Evolutionary conservation across 768 basidiomycete genomes (phyloP).

Genomic region (Russula ochroleuca): DNA sequence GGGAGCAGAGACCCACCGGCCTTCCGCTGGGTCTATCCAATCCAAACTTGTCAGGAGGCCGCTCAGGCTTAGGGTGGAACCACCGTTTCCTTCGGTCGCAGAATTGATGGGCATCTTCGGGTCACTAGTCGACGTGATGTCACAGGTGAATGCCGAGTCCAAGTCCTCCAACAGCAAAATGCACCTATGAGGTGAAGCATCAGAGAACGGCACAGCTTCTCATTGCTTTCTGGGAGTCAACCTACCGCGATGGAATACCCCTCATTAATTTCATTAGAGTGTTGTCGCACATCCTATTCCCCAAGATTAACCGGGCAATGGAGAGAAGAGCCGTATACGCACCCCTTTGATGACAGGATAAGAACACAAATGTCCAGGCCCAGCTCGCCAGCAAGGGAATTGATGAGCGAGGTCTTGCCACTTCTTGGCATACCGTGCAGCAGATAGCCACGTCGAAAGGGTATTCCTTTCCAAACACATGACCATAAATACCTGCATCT

Average conservation of each 20-base stretch:
- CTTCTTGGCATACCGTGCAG: constrained; percentile 83
- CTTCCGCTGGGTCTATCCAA: constrained; percentile 80
- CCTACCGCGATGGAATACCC: constrained; percentile 74
- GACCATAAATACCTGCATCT: not conserved
- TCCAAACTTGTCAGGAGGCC: constrained; percentile 82
- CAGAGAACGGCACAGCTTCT: constrained; percentile 21
- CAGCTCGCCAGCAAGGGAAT: constrained; percentile 79
- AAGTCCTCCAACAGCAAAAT: constrained; percentile 93
- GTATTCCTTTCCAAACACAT: constrained; percentile 54
- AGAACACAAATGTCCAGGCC: constrained; percentile 90
- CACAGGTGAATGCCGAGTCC: constrained; percentile 75
- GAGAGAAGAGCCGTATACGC: constrained; percentile 29
- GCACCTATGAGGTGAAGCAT: constrained; percentile 48
- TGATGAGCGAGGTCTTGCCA: constrained; percentile 82
- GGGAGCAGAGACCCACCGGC: constrained; percentile 52
- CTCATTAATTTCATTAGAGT: constrained; percentile 83
- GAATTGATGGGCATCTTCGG: constrained; percentile 36
- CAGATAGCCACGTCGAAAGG: constrained; percentile 84
- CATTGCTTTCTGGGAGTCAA: constrained; percentile 9
- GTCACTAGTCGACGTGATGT: constrained; percentile 52
- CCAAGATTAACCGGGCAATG: constrained; percentile 21
- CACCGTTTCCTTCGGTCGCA: constrained; percentile 52
- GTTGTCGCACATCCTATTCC: constrained; percentile 79
- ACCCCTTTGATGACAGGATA: constrained; percentile 84
- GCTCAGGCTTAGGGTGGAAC: constrained; percentile 78